Base-by-base conservation (phyloP, 1,284 basidiomycete species). In the Microbotryum scabiosae region DNA sequence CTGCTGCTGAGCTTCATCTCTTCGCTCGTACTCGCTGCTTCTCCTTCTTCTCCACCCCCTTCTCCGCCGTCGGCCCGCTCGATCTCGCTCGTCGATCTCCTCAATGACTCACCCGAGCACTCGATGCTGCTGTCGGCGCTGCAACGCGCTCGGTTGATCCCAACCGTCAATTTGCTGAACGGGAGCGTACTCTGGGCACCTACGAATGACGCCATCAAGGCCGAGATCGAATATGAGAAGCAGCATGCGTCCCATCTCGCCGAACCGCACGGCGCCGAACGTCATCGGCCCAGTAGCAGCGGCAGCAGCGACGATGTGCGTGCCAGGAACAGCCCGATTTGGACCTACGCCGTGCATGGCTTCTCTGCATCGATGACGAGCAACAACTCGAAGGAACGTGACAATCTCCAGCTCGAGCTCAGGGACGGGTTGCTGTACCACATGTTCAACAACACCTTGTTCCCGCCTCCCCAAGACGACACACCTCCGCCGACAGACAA, bases 371-470 rank as follows among this genome's bases (percentile, higher is more conserved):
- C 7, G 36, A 59, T 8, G 49, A 44, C 20, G 51, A 36, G 5
- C 4, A 18, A 16, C n/a, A 5, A 10, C 36, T 32, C 10, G n/a
- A 7, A 6, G 2, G 45, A 56, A 23, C 63, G 72, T 56, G 92
- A 96, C 75, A 99, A 99, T 74, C 79, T 96, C 49, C 83, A 90
- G 59, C 84, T 88, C 67, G 77, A 82, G 61, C 82, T 97, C 52
- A 82, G 94, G 51, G 91, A 97, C 73, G 87, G 91, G 70, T 80
- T 99, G 52, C 86, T 97, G 70, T 98, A 98, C 73, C 96, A 98
- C 75, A 76, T 97, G 49, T 79, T 98, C 66, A 97, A 98, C 76
- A 86, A 85, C 74, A 84, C 88, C 1, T 74, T 96, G 18, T 72
- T 79, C 20, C 71, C 75, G 23, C 52, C 54, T 5, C 55, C 65